Base-by-base conservation (phyloP, 1,284 basidiomycete species). In the Xerocomus nothofagi region DNA sequence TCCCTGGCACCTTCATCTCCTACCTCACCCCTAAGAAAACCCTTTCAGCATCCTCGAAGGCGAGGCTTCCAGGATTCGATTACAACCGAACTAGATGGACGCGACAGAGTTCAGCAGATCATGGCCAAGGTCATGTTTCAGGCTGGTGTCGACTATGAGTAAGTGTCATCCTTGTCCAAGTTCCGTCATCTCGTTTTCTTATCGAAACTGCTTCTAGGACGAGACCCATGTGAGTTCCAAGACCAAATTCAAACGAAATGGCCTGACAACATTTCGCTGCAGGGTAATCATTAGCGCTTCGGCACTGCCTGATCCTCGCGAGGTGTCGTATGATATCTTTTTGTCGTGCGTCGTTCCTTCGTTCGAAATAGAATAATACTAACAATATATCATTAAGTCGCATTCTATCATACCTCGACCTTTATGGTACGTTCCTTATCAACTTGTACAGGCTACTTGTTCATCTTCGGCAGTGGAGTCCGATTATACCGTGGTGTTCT, bases 61-160 rank as follows among this genome's bases (percentile, higher is more conserved):
- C 53, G 55, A 29, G 50, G 27, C 23, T 42, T 29, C 29, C 50
- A 50, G n/a, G 49, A 57, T 51, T 50, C 47, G 6, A 42, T 51
- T 11, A 18, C 50, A 38, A 17, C 41, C 39, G 65, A 65, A 32
- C 53, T 57, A 4, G 62, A 68, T 51, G 74, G 72, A 33, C 66
- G 63, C 51, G 79, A 78, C 44, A 71, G 71, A 50, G 68, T 87
- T 15, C 81, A 88, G 61, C 78, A 84, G 17, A 79, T 87, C 31
- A 81, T 92, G 71, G 66, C 72, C 30, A 81, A 74, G 62, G 74
- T 92, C 70, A 89, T 93, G 44, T 91, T 89, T 57, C 91, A 92
- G 63, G 90, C 91, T 32, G 90, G 91, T 2, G 87, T 93, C 47
- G 91, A 93, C 70, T 91, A 82, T 60, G 90, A 92, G 88, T 91